phyloP scores from a whole-genome alignment of 2,329 filamentous ascomycete genomes.

The Raffaelea albimanens region DNA sequence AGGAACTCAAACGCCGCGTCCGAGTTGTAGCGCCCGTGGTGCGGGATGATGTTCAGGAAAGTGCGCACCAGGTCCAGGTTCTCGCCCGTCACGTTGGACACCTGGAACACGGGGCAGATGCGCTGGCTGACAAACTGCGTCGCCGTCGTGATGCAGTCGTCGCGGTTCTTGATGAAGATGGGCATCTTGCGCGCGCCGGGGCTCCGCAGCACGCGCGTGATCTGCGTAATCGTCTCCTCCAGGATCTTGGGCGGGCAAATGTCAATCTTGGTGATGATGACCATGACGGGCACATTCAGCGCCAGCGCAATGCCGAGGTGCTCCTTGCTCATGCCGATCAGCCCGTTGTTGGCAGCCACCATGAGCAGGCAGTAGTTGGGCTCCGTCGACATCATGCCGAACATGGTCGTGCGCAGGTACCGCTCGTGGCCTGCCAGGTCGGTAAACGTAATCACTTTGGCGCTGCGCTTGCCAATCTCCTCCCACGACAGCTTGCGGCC shows the following conservation, averaged over 20 bases:
- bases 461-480: constrained; percentile 88
- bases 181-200: constrained; percentile 92
- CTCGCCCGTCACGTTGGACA: constrained; percentile 94
- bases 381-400: constrained; percentile 86
- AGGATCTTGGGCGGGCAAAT: constrained; percentile 95
- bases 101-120: constrained; percentile 95
- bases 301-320: constrained; percentile 91
- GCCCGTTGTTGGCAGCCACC: constrained; percentile 95
- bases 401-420: constrained; percentile 92
- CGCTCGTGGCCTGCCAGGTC: constrained; percentile 93
- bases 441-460: constrained; percentile 94
- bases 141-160: constrained; percentile 90
- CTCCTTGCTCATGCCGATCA: constrained; percentile 98
- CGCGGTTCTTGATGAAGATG: constrained; percentile 83
- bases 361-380: constrained; percentile 97
- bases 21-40: constrained; percentile 85
- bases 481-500: constrained; percentile 84
- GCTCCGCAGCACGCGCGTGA: constrained; percentile 87
- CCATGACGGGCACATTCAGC: constrained; percentile 94
- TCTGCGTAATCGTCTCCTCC: constrained; percentile 82
- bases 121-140: constrained; percentile 91
- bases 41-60: constrained; percentile 90
- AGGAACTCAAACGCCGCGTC: constrained; percentile 89
- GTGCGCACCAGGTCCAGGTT: constrained; percentile 82
- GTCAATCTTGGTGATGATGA: constrained; percentile 95